phyloP scores from a whole-genome alignment of 2,329 filamentous ascomycete genomes.

The Pseudogymnoascus sp. region DNA sequence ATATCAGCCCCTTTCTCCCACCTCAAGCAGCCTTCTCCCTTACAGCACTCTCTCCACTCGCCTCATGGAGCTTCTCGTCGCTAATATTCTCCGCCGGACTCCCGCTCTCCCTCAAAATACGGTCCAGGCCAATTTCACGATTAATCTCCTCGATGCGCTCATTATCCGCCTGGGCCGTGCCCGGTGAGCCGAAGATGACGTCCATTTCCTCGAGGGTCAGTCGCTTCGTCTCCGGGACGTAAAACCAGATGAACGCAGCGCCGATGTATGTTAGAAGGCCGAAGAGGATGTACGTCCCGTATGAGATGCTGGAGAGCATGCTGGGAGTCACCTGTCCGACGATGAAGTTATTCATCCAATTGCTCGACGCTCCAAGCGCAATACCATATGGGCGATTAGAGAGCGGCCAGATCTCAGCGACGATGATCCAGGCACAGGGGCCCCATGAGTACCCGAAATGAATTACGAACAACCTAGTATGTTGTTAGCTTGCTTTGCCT shows the following conservation, averaged over 20 bases:
- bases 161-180: conserved; percentile 14
- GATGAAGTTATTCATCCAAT: conserved; percentile 58
- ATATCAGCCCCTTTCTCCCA: not conserved
- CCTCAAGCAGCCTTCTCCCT: not conserved
- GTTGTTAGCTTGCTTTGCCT: not conserved
- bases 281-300: conserved; percentile 68
- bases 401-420: conserved; percentile 69
- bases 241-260: conserved; percentile 47
- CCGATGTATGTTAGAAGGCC: conserved; percentile 55
- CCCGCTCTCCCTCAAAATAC: conserved; percentile 9
- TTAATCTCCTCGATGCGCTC: conserved; percentile 67
- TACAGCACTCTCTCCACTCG: not conserved
- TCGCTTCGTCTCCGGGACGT: conserved; percentile 49
- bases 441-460: conserved; percentile 69
- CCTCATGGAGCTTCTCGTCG: conserved; percentile 2
- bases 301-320: conserved; percentile 58
- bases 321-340: conserved; percentile 66
- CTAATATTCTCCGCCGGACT: conserved; percentile 1
- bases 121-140: conserved; percentile 56
- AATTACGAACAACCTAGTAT: not conserved
- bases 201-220: conserved; percentile 54
- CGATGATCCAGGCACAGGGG: conserved; percentile 67
- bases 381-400: conserved; percentile 66
- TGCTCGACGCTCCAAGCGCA: conserved; percentile 58
- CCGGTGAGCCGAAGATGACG: conserved; percentile 45